Conservation (phyloP, 306 rosid genomes). For the Medicago arabica region DNA sequence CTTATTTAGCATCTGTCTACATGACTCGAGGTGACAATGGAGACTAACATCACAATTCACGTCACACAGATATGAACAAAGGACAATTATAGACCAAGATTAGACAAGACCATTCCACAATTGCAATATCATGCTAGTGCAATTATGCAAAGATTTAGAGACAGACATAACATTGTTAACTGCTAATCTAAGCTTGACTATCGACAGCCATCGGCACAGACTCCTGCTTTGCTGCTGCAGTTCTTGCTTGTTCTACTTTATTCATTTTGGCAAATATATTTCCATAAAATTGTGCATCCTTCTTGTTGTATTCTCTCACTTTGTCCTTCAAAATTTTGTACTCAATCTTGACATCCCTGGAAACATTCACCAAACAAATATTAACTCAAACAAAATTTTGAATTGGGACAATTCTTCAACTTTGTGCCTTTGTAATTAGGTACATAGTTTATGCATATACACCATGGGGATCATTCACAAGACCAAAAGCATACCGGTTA, state of each 20-base stretch:
- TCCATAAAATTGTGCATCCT: constrained; percentile 83
- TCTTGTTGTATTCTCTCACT: constrained; percentile 77
- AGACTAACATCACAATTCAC: constrained; percentile 1
- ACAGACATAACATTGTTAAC: neutral
- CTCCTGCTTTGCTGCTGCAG: constrained; percentile 49
- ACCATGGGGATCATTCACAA: neutral
- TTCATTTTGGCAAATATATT: constrained; percentile 83
- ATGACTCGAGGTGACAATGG: constrained; percentile 1
- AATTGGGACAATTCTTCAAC: neutral
- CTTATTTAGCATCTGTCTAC: constrained; percentile 37
- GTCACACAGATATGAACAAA: constrained; percentile 31
- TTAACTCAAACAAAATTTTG: neutral
- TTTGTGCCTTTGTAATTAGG: neutral
- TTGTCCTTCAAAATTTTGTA: constrained; percentile 83
- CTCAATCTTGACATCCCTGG: constrained; percentile 87
- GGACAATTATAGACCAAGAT: constrained; percentile 5
- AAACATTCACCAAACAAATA: constrained; percentile 1
- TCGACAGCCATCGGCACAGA: constrained; percentile 63
- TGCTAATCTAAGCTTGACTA: constrained; percentile 54
- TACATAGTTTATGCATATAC: neutral
- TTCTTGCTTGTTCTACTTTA: constrained; percentile 54
- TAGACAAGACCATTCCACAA: neutral
- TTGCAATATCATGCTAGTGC: neutral
- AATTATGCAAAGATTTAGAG: neutral
- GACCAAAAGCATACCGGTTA: constrained; percentile 57